phyloP scores from a whole-genome alignment of 768 basidiomycete genomes.

The Sarcomyxa edulis region DNA sequence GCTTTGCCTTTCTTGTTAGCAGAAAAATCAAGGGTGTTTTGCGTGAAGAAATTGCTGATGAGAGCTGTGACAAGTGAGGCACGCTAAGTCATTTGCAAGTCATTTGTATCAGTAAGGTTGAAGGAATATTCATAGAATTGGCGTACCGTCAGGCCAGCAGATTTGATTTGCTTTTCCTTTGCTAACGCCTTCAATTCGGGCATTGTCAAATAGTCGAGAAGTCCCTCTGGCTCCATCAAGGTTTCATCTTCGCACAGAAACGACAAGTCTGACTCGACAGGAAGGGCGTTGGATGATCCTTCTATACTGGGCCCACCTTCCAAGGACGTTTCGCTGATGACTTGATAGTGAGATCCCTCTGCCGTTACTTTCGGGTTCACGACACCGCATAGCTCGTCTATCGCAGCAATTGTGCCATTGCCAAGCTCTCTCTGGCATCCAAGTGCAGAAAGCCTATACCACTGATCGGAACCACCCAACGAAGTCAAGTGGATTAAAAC shows the following conservation, averaged over 20 bases:
- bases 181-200: conserved; percentile 30
- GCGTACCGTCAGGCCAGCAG: too few relatives aligned
- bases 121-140: neutral
- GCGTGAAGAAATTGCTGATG: conserved; percentile 1
- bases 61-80: conserved; percentile 3
- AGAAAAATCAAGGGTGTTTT: conserved; percentile 2
- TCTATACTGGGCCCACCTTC: conserved; percentile 5
- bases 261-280: too few relatives aligned
- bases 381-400: conserved; percentile 44
- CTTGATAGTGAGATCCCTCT: conserved; percentile 1
- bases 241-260: conserved; percentile 38
- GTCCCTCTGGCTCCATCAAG: conserved; percentile 31
- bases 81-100: neutral
- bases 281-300: conserved; percentile 17
- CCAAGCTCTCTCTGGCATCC: conserved; percentile 34
- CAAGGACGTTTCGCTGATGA: neutral
- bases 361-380: too few relatives aligned
- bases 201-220: conserved; percentile 26
- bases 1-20: conserved; percentile 12
- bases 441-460: too few relatives aligned
- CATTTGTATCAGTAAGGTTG: neutral
- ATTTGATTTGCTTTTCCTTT: conserved; percentile 29
- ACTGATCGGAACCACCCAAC: too few relatives aligned
- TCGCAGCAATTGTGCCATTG: conserved; percentile 35
- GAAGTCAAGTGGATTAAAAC: too few relatives aligned